Percentiles rank a stretch among this genome's conserved stretches.
Conservation (phyloP, 306 rosid species). For the Nissolia schottii region DNA sequence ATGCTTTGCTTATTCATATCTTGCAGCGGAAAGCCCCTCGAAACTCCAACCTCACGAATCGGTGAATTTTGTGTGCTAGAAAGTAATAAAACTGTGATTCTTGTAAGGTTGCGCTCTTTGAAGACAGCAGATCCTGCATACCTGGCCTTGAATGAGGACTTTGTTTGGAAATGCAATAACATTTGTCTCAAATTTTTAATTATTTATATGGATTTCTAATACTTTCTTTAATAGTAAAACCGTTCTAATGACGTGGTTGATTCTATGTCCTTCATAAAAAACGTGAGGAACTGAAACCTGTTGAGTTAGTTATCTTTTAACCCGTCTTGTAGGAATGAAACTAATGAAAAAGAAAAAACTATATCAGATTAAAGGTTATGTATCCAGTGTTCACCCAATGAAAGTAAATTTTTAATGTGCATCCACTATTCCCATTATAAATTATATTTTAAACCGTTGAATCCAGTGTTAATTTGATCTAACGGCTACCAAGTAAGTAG, state of each 20-base stretch:
- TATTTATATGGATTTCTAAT: neutral
- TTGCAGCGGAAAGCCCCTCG: conserved; percentile 23
- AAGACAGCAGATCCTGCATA: conserved; percentile 43
- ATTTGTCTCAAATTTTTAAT: neutral
- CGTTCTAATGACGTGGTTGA: neutral
- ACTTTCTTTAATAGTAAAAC: neutral
- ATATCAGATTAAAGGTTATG: too few relatives aligned
- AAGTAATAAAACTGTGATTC: conserved; percentile 34
- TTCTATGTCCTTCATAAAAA: neutral
- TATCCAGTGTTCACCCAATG: too few relatives aligned
- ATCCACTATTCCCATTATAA: too few relatives aligned
- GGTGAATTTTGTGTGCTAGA: conserved; percentile 14
- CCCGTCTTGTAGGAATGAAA: too few relatives aligned
- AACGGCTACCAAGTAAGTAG: too few relatives aligned
- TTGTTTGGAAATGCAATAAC: conserved; percentile 35
- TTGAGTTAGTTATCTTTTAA: too few relatives aligned
- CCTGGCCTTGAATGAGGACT: conserved; percentile 50
- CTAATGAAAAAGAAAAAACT: too few relatives aligned
- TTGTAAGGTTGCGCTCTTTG: conserved; percentile 34
- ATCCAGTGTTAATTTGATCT: too few relatives aligned
- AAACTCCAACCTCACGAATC: conserved; percentile 6
- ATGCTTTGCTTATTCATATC: conserved; percentile 33
- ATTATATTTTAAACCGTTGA: too few relatives aligned
- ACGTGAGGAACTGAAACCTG: too few relatives aligned
- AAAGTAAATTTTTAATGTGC: too few relatives aligned